These are phyloP conservation scores for Aspergillus steynii DNA, from an alignment of 495 filamentous ascomycete species.

Conservation along the genomic window DNA sequence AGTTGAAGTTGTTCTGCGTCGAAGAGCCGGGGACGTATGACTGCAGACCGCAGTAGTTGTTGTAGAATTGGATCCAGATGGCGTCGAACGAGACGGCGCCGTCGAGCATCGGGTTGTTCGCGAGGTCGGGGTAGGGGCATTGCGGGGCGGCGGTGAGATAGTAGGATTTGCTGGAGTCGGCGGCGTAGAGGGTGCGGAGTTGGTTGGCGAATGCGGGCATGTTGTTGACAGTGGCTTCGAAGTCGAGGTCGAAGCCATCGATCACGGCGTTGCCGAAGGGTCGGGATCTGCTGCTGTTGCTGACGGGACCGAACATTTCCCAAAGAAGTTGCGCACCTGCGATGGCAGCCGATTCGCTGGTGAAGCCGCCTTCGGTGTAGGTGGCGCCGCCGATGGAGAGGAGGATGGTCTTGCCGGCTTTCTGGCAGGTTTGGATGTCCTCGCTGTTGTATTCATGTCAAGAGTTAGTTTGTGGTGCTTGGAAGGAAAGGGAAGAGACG, in stretches of 20 bases:
- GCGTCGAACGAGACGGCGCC: conserved; percentile 59
- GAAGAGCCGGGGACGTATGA: conserved; percentile 43
- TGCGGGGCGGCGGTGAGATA: conserved; percentile 68
- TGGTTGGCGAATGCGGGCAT: conserved; percentile 56
- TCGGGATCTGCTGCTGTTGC: conserved; percentile 32
- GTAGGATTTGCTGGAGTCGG: conserved; percentile 49
- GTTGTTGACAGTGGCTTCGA: conserved; percentile 51
- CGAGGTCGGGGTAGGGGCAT: conserved; percentile 63
- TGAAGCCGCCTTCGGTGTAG: conserved; percentile 63
- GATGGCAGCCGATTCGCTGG: conserved; percentile 51
- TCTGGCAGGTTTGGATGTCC: conserved; percentile 67
- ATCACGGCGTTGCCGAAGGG: conserved; percentile 66
- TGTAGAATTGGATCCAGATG: conserved; percentile 73
- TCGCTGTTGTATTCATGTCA: conserved; percentile 19
- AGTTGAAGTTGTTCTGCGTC: conserved; percentile 64
- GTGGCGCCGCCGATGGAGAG: conserved; percentile 67
- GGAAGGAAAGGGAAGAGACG: conserved; percentile 1
- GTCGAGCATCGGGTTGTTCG: conserved; percentile 56
- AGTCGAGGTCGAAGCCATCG: conserved; percentile 75
- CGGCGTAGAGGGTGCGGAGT: conserved; percentile 54
- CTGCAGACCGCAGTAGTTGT: conserved; percentile 66
- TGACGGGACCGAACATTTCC: conserved; percentile 64
- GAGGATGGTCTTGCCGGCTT: conserved; percentile 63
- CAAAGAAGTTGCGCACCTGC: conserved; percentile 61
- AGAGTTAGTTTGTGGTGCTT: conserved; percentile 5